Evolutionary conservation across 2,329 filamentous ascomycete species (phyloP).

Genomic region (Phoma sp.): DNA sequence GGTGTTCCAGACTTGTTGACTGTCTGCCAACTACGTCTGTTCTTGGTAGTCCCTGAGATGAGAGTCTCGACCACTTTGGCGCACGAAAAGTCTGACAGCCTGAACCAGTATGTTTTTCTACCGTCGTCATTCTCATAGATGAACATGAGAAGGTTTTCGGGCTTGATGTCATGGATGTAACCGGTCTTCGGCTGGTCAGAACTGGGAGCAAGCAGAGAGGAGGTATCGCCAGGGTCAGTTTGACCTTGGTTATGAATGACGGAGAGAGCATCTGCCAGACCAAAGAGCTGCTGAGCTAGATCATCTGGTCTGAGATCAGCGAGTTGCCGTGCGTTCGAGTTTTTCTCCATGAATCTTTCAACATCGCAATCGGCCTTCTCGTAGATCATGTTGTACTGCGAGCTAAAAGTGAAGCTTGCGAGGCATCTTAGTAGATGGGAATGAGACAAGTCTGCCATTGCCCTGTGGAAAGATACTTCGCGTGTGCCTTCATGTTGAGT

Average conservation of each 20-base stretch:
- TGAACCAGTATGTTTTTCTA: conserved; percentile 10
- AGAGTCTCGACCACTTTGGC: conserved; percentile 5
- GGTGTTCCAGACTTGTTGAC: not conserved
- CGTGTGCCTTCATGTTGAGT: not conserved
- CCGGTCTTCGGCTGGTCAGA: not conserved
- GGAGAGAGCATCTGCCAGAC: not conserved
- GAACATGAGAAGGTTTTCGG: conserved; percentile 5
- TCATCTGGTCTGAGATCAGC: not conserved
- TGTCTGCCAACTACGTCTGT: not conserved
- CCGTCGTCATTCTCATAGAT: not conserved
- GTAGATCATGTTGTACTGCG: conserved; percentile 20
- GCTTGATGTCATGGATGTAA: conserved; percentile 11
- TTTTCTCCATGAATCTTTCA: not conserved
- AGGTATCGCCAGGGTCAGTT: not conserved
- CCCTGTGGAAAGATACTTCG: conserved; percentile 1
- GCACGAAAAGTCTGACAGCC: conserved; percentile 16
- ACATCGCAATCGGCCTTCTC: conserved; percentile 15
- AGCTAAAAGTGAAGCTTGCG: conserved; percentile 20
- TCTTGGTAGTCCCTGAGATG: not conserved
- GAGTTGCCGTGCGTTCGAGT: not conserved
- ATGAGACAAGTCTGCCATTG: conserved; percentile 5
- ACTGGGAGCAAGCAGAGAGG: not conserved
- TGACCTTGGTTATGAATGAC: conserved; percentile 1
- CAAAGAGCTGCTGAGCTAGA: conserved; percentile 1
- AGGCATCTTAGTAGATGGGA: conserved; percentile 24